Conservation (phyloP, 352 stramenopile genomes). For the Peronospora destructor region DNA sequence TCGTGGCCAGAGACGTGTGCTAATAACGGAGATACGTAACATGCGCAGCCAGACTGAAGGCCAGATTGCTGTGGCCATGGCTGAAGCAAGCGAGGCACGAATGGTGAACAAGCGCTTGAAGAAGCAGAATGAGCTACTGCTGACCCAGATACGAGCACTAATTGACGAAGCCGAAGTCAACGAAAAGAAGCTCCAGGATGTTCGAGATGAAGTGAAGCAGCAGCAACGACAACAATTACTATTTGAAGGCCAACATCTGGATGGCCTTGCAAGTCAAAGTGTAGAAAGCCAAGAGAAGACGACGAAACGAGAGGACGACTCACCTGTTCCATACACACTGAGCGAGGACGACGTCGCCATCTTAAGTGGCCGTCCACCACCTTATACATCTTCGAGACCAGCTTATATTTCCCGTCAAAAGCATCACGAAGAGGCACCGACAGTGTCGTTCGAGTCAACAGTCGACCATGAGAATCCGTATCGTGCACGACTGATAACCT, state of each 20-base stretch:
- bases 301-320: slow-evolving; percentile 17
- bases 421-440: slow-evolving; percentile 8
- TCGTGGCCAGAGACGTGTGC: slow-evolving; percentile 66
- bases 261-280: not conserved
- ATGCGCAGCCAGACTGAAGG: slow-evolving; percentile 68
- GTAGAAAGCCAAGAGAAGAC: slow-evolving; percentile 5
- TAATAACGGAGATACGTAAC: slow-evolving; percentile 74
- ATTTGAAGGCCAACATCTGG: not conserved
- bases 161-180: slow-evolving; percentile 51
- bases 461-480: slow-evolving; percentile 30
- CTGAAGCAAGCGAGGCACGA: slow-evolving; percentile 75
- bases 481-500: slow-evolving; percentile 43
- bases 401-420: slow-evolving; percentile 2
- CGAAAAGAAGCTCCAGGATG: slow-evolving; percentile 34
- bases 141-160: slow-evolving; percentile 72
- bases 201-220: slow-evolving; percentile 16
- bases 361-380: slow-evolving; percentile 40
- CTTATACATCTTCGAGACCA: slow-evolving; percentile 4
- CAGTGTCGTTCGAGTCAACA: slow-evolving; percentile 6
- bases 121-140: slow-evolving; percentile 73
- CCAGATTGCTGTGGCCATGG: slow-evolving; percentile 75
- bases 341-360: slow-evolving; percentile 63
- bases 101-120: slow-evolving; percentile 82
- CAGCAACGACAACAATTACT: slow-evolving; percentile 1
- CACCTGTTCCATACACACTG: slow-evolving; percentile 49